A percentile compares a stretch with the other conserved stretches of the same genome.
phyloP scores from a whole-genome alignment of 2,329 filamentous ascomycete genomes.

The Hymenoscyphus scutula region DNA sequence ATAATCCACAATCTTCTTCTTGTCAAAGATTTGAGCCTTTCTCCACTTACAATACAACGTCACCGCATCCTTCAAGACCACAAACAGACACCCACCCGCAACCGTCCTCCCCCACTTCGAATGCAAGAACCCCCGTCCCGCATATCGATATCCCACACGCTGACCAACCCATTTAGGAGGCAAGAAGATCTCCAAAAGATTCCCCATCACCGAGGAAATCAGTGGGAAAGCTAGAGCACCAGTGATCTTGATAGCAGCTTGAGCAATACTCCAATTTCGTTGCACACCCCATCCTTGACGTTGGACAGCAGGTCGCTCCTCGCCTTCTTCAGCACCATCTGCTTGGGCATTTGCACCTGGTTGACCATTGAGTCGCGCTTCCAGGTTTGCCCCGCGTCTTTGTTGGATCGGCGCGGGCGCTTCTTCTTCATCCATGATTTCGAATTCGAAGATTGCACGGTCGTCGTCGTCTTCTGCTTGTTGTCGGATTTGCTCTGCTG shows the following conservation, averaged over 20 bases:
- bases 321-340: conserved; percentile 2
- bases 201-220: conserved; percentile 76
- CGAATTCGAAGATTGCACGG: conserved; percentile 30
- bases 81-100: conserved; percentile 82
- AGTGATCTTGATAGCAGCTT: conserved; percentile 58
- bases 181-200: conserved; percentile 65
- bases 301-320: conserved; percentile 2
- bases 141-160: conserved; percentile 28
- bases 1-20: conserved; percentile 47
- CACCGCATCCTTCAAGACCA: conserved; percentile 72
- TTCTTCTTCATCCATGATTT: conserved; percentile 17
- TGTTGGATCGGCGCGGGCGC: neutral
- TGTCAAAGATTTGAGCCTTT: conserved; percentile 54
- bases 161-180: conserved; percentile 62
- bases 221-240: conserved; percentile 77
- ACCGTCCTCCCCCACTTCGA: conserved; percentile 86
- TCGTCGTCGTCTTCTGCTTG: conserved; percentile 33
- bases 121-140: conserved; percentile 57
- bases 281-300: conserved; percentile 26
- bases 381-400: neutral
- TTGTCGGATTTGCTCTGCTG: conserved; percentile 36
- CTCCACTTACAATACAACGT: conserved; percentile 63
- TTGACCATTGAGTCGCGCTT: neutral
- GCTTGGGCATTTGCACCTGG: conserved; percentile 5
- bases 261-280: conserved; percentile 46